Base-by-base conservation (phyloP, 345 rosid genomes). In the Schrenkiella parvula region DNA sequence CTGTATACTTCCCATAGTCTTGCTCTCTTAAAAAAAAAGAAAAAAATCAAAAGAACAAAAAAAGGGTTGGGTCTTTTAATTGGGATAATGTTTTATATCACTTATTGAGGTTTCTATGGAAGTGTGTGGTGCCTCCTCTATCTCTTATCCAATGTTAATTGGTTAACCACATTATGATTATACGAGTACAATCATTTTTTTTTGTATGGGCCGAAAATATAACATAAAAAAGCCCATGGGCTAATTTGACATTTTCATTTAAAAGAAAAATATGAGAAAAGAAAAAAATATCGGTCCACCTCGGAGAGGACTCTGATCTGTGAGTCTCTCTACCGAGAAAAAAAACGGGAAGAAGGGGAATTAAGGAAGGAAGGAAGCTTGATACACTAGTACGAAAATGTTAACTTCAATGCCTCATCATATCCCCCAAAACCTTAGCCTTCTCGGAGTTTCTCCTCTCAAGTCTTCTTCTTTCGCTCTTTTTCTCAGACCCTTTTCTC, bases 1-100 rank as follows among this genome's bases (percentile, higher is more conserved):
- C n/a, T 86, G 92, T 52, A 87, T 84, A 80, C 73, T 80, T 12
- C 75, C 81, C 96, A 92, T 92, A 15, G 32, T 72, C 56, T 52
- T 64, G n/a, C 72, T 72, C 44, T 61, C 28, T 62, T 43, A 23
- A 43, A 21, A 31, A 11, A 26, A 70, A 58, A 38, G 4, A 3
- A 8, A 70, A 15, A 39, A 57, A 23, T 5, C 1, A 22, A 43
- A 64, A 57, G 18, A 71, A 52, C 37, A n/a, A 51, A 50, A 55
- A 32, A 32, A 38, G 9, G 38, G 14, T 17, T 34, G 15, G 39
- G 47, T 21, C 41, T 58, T 51, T 38, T 19, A 22, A 28, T 35
- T 66, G 44, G 70, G 74, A 71, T 72, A 66, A 66, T 52, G 57
- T 59, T 59, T 48, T 68, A 55, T 68, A 63, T 42, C 60, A 48